phyloP scores from a whole-genome alignment of 345 rosid species.

The Salix arbutifolia region DNA sequence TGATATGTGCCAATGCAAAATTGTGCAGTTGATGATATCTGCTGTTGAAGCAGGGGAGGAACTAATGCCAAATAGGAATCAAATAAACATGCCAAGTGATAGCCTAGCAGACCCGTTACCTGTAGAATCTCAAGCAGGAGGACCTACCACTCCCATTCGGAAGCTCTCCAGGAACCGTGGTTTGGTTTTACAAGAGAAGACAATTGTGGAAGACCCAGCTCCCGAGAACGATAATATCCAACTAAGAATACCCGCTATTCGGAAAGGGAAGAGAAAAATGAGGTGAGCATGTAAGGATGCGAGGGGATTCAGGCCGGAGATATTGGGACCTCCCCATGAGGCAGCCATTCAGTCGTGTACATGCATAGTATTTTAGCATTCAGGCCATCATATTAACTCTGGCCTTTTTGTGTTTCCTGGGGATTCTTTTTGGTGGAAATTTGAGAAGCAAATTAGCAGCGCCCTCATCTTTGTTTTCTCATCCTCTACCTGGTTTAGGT shows the following conservation, averaged over 20 bases:
- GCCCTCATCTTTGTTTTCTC: too few species aligned
- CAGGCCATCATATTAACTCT: too few species aligned
- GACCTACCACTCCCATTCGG: constrained; percentile 14
- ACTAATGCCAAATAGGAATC: constrained; percentile 37
- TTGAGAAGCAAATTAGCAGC: too few species aligned
- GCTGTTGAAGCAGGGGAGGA: constrained; percentile 30
- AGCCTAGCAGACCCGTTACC: neutral
- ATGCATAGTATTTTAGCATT: too few species aligned
- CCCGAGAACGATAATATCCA: constrained; percentile 2
- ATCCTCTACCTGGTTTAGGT: too few species aligned
- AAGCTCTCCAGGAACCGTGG: constrained; percentile 26
- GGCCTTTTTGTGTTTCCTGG: too few species aligned
- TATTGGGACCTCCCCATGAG: too few species aligned
- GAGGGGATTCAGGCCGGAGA: too few species aligned
- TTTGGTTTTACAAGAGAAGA: constrained; percentile 23
- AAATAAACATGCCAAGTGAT: neutral
- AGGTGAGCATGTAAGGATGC: neutral
- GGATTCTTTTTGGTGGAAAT: too few species aligned
- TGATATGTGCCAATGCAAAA: neutral
- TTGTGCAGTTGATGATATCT: constrained; percentile 33
- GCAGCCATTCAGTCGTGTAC: too few species aligned
- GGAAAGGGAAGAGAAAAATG: constrained; percentile 11
- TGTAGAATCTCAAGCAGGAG: constrained; percentile 11
- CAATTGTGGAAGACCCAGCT: constrained; percentile 5
- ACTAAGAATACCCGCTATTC: constrained; percentile 3